phyloP scores from a whole-genome alignment of 495 filamentous ascomycete genomes.

The Daldinia grandis region DNA sequence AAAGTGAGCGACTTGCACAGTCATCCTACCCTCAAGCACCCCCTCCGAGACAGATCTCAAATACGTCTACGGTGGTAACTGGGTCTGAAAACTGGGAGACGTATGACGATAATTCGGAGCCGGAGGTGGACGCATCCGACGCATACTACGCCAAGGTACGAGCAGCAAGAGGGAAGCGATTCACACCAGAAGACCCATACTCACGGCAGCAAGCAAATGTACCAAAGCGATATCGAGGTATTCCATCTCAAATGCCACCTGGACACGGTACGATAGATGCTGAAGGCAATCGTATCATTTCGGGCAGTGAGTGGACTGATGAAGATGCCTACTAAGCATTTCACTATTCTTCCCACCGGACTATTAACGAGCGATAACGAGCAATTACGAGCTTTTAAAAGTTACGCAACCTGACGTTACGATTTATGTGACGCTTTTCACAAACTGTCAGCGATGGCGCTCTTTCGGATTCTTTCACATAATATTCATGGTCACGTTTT shows the following conservation, averaged over 20 bases:
- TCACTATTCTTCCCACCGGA: slow-evolving; percentile 27
- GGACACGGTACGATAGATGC: slow-evolving; percentile 52
- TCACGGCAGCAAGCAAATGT: slow-evolving; percentile 50
- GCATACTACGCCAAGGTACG: slow-evolving; percentile 79
- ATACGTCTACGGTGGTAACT: slow-evolving; percentile 70
- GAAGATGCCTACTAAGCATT: slow-evolving; percentile 58
- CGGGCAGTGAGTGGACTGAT: slow-evolving; percentile 66
- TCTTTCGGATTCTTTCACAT: slow-evolving; percentile 18
- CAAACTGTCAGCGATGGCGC: slow-evolving; percentile 28
- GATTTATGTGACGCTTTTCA: slow-evolving; percentile 32
- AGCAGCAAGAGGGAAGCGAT: slow-evolving; percentile 60
- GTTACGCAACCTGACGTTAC: slow-evolving; percentile 33
- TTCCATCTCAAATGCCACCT: slow-evolving; percentile 48
- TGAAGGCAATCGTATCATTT: slow-evolving; percentile 60
- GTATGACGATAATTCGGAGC: slow-evolving; percentile 79
- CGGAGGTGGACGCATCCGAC: slow-evolving; percentile 76
- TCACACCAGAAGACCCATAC: slow-evolving; percentile 66
- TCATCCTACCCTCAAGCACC: slow-evolving; percentile 49
- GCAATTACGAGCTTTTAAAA: slow-evolving; percentile 37
- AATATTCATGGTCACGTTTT: slow-evolving; percentile 10
- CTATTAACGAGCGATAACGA: slow-evolving; percentile 7
- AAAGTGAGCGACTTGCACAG: slow-evolving; percentile 49
- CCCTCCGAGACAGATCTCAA: slow-evolving; percentile 71
- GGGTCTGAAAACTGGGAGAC: slow-evolving; percentile 97
- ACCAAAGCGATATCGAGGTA: slow-evolving; percentile 48